Evolutionary conservation across 2,329 filamentous ascomycete genomes (phyloP).

Genomic region (Cryphonectria radicalis): DNA sequence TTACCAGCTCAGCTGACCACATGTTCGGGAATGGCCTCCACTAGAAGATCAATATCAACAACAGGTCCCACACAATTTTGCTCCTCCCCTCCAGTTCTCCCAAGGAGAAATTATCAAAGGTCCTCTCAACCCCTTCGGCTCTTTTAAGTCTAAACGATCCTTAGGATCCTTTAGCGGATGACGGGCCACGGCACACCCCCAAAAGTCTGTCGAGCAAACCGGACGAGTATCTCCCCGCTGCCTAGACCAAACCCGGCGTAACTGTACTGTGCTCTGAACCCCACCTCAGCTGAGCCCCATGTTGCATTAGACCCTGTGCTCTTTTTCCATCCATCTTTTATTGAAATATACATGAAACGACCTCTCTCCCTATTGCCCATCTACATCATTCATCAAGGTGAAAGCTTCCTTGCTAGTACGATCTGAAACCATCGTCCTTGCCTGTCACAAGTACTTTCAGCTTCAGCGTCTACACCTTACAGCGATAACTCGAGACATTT

Average conservation of each 20-base stretch:
- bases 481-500: background rate
- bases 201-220: background rate
- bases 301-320: background rate
- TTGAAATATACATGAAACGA: background rate
- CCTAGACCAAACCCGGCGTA: constrained; percentile 1
- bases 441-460: background rate
- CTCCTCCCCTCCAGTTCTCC: too few species aligned
- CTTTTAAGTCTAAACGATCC: background rate
- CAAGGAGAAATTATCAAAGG: background rate
- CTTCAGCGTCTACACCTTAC: background rate
- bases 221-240: background rate
- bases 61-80: background rate
- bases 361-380: background rate
- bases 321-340: background rate
- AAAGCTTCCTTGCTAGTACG: background rate
- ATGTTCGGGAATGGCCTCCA: background rate
- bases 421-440: background rate
- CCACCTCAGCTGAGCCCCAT: constrained; percentile 1
- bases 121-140: background rate
- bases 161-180: background rate
- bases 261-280: background rate
- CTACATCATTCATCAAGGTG: background rate
- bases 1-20: background rate
- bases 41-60: background rate
- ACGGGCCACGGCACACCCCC: background rate